A percentile compares a stretch with the other conserved stretches of the same genome.
Conservation (phyloP, 257 asterid species). For the Solanum tarapatanum region DNA sequence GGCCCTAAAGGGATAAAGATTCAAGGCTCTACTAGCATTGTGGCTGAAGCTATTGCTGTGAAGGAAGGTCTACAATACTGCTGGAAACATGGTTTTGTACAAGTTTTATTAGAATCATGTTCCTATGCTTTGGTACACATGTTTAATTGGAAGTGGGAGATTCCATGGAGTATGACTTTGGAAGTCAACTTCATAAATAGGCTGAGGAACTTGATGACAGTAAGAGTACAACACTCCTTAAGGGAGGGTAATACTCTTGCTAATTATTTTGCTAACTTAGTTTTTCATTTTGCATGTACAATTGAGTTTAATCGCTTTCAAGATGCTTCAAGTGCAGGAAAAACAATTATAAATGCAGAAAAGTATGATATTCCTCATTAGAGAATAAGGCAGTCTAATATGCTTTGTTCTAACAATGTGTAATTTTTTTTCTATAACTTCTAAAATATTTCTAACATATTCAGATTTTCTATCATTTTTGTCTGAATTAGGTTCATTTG, state of each 20-base stretch:
- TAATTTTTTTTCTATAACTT: not conserved
- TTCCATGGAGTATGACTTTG: not conserved
- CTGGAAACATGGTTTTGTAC: not conserved
- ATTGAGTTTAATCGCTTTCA: not conserved
- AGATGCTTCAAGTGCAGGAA: not conserved
- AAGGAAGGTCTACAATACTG: not conserved
- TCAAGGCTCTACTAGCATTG: too few species aligned
- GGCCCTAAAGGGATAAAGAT: too few species aligned
- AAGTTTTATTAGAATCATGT: not conserved
- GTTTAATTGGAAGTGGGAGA: not conserved
- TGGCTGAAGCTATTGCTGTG: too few species aligned
- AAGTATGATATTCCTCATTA: not conserved
- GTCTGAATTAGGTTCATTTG: not conserved
- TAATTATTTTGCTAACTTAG: not conserved
- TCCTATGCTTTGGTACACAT: not conserved
- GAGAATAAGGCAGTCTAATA: not conserved
- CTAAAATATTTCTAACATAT: not conserved
- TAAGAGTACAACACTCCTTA: not conserved
- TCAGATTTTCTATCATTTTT: not conserved
- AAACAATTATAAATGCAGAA: not conserved
- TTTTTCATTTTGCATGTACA: not conserved
- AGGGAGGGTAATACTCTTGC: not conserved
- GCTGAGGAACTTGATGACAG: not conserved
- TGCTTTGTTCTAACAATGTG: not conserved
- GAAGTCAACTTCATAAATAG: not conserved